Conservation (phyloP, 2,329 filamentous ascomycete species). For the Trichothecium roseum region DNA sequence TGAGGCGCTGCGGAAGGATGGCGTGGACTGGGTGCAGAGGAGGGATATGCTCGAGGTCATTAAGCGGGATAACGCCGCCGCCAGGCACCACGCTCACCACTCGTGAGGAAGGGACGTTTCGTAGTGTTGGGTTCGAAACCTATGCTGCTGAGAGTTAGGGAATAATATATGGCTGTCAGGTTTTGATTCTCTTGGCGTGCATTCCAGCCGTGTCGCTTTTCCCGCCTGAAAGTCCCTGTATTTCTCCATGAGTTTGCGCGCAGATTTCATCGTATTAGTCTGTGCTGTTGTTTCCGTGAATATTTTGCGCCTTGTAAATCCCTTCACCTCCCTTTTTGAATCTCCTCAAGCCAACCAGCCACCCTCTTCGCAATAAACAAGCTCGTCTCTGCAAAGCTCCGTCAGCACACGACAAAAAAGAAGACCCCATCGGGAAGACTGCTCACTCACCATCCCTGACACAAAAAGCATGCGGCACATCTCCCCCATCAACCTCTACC, state of each 20-base stretch:
- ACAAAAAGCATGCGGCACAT: conserved; percentile 52
- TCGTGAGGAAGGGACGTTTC: neutral
- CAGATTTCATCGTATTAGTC: no score
- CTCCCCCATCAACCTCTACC: conserved; percentile 39
- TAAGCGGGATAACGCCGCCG: conserved; percentile 6
- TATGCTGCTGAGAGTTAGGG: no score
- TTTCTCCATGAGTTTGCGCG: no score
- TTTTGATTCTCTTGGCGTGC: no score
- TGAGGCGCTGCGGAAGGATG: conserved; percentile 10
- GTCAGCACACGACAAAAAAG: conserved; percentile 1
- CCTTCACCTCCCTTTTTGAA: conserved; percentile 9
- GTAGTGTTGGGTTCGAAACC: neutral
- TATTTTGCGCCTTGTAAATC: no score
- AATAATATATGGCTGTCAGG: no score
- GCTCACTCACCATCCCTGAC: conserved; percentile 23
- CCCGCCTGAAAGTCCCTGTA: no score
- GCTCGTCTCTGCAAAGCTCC: conserved; percentile 12
- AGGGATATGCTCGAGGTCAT: conserved; percentile 8
- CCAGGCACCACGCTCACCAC: conserved; percentile 5
- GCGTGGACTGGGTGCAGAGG: conserved; percentile 14
- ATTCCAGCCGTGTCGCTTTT: no score
- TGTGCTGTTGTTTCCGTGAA: no score
- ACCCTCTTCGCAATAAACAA: conserved; percentile 18
- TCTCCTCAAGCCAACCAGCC: conserved; percentile 16
- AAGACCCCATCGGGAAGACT: neutral